These are phyloP conservation scores for Penicillium sp. DNA, from an alignment of 2,329 filamentous ascomycete species.

Conservation along the genomic window DNA sequence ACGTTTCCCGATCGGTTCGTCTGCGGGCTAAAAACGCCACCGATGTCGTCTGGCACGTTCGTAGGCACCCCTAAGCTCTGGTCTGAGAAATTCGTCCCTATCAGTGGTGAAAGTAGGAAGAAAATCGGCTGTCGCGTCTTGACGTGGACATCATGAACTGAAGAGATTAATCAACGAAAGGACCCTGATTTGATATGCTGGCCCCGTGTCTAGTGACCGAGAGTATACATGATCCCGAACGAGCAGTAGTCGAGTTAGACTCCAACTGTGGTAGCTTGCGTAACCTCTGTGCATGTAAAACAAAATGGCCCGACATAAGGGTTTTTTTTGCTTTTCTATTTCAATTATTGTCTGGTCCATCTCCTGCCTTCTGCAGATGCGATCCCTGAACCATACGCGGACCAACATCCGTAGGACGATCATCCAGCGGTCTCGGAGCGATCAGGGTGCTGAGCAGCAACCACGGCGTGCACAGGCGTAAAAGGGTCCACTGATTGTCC, in stretches of 20 bases:
- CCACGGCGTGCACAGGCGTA: conserved; percentile 12
- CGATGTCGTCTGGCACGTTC: conserved; percentile 25
- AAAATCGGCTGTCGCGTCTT: not conserved
- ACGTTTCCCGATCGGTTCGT: not conserved
- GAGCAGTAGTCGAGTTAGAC: not conserved
- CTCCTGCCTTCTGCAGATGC: not conserved
- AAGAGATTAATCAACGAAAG: not conserved
- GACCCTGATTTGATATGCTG: not conserved
- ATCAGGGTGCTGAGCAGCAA: conserved; percentile 9
- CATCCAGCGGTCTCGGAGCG: conserved; percentile 7
- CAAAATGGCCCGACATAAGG: not conserved
- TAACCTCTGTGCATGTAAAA: not conserved
- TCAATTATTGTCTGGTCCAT: not conserved
- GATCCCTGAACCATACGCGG: conserved; percentile 1
- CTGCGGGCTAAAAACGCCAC: conserved; percentile 25
- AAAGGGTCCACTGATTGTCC: conserved; percentile 33
- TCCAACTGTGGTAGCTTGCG: not conserved
- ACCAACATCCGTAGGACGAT: conserved; percentile 13
- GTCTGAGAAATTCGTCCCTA: not conserved
- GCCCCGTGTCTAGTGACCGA: not conserved
- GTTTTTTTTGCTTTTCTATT: not conserved
- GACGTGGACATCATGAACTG: not conserved
- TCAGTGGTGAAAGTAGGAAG: not conserved
- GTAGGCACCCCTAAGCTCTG: not conserved
- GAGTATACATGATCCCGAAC: no score